phyloP scores from a whole-genome alignment of 345 rosid species.

The Citrus unshiu region DNA sequence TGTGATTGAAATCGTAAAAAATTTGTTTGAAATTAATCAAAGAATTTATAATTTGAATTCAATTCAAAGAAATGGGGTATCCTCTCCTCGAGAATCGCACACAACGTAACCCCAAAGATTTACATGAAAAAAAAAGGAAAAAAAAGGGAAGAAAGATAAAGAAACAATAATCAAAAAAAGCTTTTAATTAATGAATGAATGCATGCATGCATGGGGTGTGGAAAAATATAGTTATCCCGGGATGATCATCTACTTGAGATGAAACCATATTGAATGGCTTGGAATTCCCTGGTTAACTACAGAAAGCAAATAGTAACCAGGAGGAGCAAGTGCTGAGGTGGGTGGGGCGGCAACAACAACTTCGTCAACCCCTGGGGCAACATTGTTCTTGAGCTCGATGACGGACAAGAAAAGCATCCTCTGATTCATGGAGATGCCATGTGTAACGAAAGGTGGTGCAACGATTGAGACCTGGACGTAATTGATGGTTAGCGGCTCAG shows the following conservation, averaged over 20 bases:
- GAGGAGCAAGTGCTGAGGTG: constrained; percentile 49
- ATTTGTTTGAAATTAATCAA: too few species aligned
- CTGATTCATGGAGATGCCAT: constrained; percentile 70
- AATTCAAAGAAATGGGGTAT: too few species aligned
- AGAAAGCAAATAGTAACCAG: constrained; percentile 52
- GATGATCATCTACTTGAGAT: constrained; percentile 28
- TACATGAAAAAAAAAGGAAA: too few species aligned
- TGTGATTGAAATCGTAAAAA: too few species aligned
- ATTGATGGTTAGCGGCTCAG: neutral
- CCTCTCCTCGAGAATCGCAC: too few species aligned
- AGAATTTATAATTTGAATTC: too few species aligned
- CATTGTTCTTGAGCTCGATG: constrained; percentile 5
- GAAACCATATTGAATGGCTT: constrained; percentile 49
- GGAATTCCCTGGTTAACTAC: constrained; percentile 54
- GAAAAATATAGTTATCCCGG: too few species aligned
- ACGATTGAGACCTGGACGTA: constrained; percentile 37
- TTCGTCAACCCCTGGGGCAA: neutral
- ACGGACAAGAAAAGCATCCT: constrained; percentile 41
- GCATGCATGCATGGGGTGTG: too few species aligned
- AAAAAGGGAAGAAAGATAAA: too few species aligned
- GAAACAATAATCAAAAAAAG: too few species aligned
- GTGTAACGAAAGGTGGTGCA: constrained; percentile 70
- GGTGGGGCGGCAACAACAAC: constrained; percentile 35
- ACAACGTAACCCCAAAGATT: too few species aligned
- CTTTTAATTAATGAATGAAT: too few species aligned